phyloP scores from a whole-genome alignment of 1,284 basidiomycete genomes.

The Moniliophthora roreri region DNA sequence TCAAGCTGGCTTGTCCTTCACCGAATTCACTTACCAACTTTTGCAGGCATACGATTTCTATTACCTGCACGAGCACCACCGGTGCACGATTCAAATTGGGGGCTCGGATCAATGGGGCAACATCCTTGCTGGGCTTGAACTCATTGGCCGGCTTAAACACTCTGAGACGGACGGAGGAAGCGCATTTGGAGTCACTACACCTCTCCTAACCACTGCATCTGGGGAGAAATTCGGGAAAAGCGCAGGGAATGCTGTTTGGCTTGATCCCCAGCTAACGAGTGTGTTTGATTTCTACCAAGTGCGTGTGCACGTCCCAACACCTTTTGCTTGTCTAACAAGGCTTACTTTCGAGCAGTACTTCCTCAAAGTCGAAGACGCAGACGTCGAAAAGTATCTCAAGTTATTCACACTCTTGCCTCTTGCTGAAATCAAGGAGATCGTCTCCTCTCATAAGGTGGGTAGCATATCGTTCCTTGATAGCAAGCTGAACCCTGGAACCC shows the following conservation, averaged over 20 bases:
- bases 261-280: slow-evolving; percentile 75
- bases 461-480: slow-evolving; percentile 16
- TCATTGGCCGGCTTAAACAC: slow-evolving; percentile 63
- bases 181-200: slow-evolving; percentile 90
- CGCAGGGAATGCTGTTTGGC: slow-evolving; percentile 94
- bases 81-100: slow-evolving; percentile 89
- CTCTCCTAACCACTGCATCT: slow-evolving; percentile 84
- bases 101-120: slow-evolving; percentile 99
- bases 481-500: not conserved
- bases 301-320: slow-evolving; percentile 19
- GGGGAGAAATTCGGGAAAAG: slow-evolving; percentile 99
- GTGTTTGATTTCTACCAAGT: slow-evolving; percentile 94
- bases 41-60: slow-evolving; percentile 97
- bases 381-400: slow-evolving; percentile 80
- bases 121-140: slow-evolving; percentile 88
- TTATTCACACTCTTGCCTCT: slow-evolving; percentile 82
- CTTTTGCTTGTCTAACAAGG: not conserved
- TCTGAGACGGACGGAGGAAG: slow-evolving; percentile 30
- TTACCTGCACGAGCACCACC: slow-evolving; percentile 64
- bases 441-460: slow-evolving; percentile 65
- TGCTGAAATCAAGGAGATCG: slow-evolving; percentile 55
- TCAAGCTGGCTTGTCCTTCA: slow-evolving; percentile 88
- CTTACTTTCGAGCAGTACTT: slow-evolving; percentile 70
- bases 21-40: slow-evolving; percentile 97
- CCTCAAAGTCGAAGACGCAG: slow-evolving; percentile 77